These are phyloP conservation scores for Phaeosphaeriaceae sp. DNA, from an alignment of 2,329 filamentous ascomycete genomes.

Conservation along the genomic window DNA sequence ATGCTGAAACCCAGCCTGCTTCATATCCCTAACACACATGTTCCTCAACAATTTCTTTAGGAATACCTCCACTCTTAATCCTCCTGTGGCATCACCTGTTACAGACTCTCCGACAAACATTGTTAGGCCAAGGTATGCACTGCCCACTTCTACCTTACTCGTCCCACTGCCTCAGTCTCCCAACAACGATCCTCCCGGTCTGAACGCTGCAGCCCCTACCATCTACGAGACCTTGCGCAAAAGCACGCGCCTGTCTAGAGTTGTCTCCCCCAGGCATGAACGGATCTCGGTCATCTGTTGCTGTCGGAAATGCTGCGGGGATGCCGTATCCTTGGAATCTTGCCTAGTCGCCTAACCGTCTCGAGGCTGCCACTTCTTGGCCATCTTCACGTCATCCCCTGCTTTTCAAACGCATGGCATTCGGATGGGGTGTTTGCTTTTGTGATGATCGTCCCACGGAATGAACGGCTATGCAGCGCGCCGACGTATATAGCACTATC, in stretches of 20 bases:
- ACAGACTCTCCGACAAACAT: constrained; percentile 21
- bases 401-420: constrained; percentile 20
- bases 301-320: constrained; percentile 23
- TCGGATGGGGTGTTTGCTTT: constrained; percentile 16
- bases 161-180: background rate
- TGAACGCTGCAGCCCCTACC: constrained; percentile 2
- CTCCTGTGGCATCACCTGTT: constrained; percentile 23
- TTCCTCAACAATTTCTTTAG: constrained; percentile 2
- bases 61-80: constrained; percentile 11
- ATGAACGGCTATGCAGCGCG: constrained; percentile 6
- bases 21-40: constrained; percentile 22
- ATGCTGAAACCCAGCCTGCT: constrained; percentile 24
- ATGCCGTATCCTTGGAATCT: constrained; percentile 8
- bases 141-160: constrained; percentile 5
- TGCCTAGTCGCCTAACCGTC: constrained; percentile 15
- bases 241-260: constrained; percentile 9
- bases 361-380: constrained; percentile 15
- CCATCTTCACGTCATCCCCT: constrained; percentile 8
- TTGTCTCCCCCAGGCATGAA: constrained; percentile 4
- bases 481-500: constrained; percentile 14
- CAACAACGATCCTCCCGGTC: constrained; percentile 12
- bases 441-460: constrained; percentile 7
- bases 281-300: constrained; percentile 9
- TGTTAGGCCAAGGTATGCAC: constrained; percentile 28
- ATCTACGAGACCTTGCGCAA: constrained; percentile 5